A percentile compares a stretch with the other conserved stretches of the same genome.
Conservation (phyloP, 2,329 filamentous ascomycete species). For the Fonsecaea multimorphosa region DNA sequence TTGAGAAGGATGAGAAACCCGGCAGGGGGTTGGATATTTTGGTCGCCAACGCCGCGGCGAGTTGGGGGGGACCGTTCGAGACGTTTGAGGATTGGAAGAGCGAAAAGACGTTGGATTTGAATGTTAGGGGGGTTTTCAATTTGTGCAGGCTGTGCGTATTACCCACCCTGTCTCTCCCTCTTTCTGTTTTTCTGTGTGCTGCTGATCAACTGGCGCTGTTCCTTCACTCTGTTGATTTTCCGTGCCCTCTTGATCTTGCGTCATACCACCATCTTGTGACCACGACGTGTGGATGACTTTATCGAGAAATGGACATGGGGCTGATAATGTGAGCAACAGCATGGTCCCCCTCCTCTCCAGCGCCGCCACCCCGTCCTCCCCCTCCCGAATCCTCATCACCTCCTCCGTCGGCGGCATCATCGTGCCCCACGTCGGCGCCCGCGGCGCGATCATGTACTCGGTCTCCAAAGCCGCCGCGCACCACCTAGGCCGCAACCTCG, state of each 20-base stretch:
- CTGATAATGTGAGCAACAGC: not conserved
- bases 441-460: slow-evolving; percentile 42
- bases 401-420: slow-evolving; percentile 30
- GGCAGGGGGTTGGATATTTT: slow-evolving; percentile 35
- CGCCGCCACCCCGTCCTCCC: slow-evolving; percentile 16
- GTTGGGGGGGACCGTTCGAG: slow-evolving; percentile 34
- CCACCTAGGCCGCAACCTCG: slow-evolving; percentile 48
- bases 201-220: too few species aligned
- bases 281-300: not conserved
- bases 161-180: not conserved
- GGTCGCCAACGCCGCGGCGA: slow-evolving; percentile 33
- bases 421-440: slow-evolving; percentile 27
- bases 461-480: slow-evolving; percentile 50
- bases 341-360: slow-evolving; percentile 26
- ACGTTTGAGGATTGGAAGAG: slow-evolving; percentile 28
- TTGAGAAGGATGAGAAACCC: slow-evolving; percentile 8
- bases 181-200: not conserved
- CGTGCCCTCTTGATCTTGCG: not conserved
- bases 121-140: slow-evolving; percentile 33
- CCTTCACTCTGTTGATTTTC: slow-evolving; percentile 1
- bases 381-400: slow-evolving; percentile 28
- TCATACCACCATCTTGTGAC: not conserved
- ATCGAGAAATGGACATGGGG: not conserved
- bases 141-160: slow-evolving; percentile 42
- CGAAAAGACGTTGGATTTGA: slow-evolving; percentile 32